Conservation (phyloP, 2,329 filamentous ascomycete genomes). For the Mycogone perniciosa region DNA sequence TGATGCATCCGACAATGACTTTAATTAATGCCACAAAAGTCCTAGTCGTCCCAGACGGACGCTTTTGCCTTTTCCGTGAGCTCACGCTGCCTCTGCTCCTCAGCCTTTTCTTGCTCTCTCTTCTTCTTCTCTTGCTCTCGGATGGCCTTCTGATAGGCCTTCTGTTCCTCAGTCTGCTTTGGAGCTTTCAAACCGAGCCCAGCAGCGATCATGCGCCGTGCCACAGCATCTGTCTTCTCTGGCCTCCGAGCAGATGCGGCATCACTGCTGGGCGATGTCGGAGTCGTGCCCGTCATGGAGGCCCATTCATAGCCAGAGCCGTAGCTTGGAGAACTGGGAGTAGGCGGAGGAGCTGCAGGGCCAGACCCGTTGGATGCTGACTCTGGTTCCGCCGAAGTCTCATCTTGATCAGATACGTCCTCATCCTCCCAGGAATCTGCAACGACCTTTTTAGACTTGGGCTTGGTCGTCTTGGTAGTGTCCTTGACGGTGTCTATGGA, state of each 20-base stretch:
- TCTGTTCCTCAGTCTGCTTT: constrained; percentile 80
- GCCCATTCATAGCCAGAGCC: constrained; percentile 17
- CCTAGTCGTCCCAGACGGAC: constrained; percentile 76
- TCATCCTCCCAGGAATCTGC: constrained; percentile 53
- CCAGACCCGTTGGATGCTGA: not conserved
- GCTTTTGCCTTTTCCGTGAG: constrained; percentile 70
- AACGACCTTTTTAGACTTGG: constrained; percentile 26
- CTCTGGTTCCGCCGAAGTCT: constrained; percentile 22
- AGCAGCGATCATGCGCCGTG: constrained; percentile 81
- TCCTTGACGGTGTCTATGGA: constrained; percentile 21
- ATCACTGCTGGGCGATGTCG: constrained; percentile 9
- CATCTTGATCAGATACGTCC: constrained; percentile 35
- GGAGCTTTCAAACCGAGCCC: constrained; percentile 77
- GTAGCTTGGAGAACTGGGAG: constrained; percentile 1
- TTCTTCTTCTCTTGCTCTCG: constrained; percentile 79
- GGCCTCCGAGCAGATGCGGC: constrained; percentile 44
- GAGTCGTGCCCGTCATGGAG: not conserved
- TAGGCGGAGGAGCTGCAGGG: not conserved
- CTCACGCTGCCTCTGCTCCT: constrained; percentile 52
- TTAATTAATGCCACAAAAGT: not conserved
- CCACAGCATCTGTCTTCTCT: constrained; percentile 91
- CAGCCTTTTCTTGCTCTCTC: constrained; percentile 64
- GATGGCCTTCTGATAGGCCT: constrained; percentile 74
- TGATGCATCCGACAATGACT: not conserved
- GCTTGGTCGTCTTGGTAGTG: constrained; percentile 12